Evolutionary conservation across 106 monocot genomes (phyloP), one percentile per base, ranked within the genome.

Genomic region (Vanilla planifolia): DNA sequence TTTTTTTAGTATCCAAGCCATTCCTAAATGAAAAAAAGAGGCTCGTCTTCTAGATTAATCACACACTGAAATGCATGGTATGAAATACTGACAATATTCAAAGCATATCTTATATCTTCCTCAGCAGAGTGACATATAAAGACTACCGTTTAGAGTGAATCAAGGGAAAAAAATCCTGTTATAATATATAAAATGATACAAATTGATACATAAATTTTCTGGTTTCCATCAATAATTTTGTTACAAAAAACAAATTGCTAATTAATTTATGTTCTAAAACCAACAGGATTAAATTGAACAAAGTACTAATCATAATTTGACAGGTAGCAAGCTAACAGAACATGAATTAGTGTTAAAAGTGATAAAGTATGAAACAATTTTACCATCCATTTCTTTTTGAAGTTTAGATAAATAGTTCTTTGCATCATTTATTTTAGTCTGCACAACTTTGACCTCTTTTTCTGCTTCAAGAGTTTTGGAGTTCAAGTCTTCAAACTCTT

Each of bases 361-460:
- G 14, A 35, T 2, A 4, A 9, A 15, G 34, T 57, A 43, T n/a
- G 48, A 40, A 25, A 4, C 21, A 2, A 67, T 33, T 46, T 63
- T 92, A 98, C 96, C 81, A 74, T 98, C 96, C 79, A 77, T 70
- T 41, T 98, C 91, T 48, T 80, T 87, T 46, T 72, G 78, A 60
- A 98, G 79, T 60, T 84, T 98, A 27, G 71, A 74, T 40, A 92
- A 30, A 53, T 84, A 79, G 66, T 20, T 52, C 60, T 62, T 80
- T 25, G 77, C 60, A 73, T 98, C 91, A 37, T 80, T 58, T 61
- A 98, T 79, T 78, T 88, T 92, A 74, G 71, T 88, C 68, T 98
- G 75, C 5, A 71, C 74, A 64, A 87, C 23, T 71, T 92, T 84
- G 24, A 98, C 68, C 57, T 98, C 96, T 55, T 85, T 91, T 61